Evolutionary conservation across 441 rosid genomes (phyloP).

Genomic region (Pelargonium myrrhifolium): DNA sequence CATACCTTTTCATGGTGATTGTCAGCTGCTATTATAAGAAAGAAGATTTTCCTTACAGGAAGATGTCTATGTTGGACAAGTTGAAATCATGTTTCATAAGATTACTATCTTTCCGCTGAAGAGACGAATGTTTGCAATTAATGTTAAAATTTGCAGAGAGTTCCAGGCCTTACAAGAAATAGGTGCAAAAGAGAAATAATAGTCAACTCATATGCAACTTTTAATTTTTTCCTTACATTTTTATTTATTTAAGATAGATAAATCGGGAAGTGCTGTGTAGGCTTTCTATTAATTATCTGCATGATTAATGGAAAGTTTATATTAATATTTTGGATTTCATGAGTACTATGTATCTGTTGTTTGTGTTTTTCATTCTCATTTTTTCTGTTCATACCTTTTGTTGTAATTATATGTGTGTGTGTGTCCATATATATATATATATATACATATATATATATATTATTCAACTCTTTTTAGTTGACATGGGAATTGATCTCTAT

Average conservation of each 20-base stretch:
- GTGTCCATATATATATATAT: too few species aligned
- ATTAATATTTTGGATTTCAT: background rate
- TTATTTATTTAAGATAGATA: too few species aligned
- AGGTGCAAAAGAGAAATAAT: background rate
- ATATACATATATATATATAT: too few species aligned
- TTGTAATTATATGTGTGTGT: constrained; percentile 7
- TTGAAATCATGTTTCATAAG: background rate
- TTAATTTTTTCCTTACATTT: background rate
- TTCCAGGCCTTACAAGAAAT: background rate
- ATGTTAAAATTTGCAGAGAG: background rate
- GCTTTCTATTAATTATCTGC: too few species aligned
- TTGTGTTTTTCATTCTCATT: background rate
- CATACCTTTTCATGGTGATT: background rate
- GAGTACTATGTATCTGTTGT: background rate
- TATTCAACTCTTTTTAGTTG: constrained; percentile 9
- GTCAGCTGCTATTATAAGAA: background rate
- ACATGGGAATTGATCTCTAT: background rate
- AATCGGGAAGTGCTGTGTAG: too few species aligned
- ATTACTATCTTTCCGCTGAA: background rate
- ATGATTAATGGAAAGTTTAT: background rate
- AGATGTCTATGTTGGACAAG: background rate
- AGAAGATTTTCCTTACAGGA: background rate
- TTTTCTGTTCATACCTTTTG: background rate
- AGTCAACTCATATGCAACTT: background rate
- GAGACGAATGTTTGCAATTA: background rate